phyloP scores from a whole-genome alignment of 495 filamentous ascomycete genomes.

The Lindgomyces ingoldianus region DNA sequence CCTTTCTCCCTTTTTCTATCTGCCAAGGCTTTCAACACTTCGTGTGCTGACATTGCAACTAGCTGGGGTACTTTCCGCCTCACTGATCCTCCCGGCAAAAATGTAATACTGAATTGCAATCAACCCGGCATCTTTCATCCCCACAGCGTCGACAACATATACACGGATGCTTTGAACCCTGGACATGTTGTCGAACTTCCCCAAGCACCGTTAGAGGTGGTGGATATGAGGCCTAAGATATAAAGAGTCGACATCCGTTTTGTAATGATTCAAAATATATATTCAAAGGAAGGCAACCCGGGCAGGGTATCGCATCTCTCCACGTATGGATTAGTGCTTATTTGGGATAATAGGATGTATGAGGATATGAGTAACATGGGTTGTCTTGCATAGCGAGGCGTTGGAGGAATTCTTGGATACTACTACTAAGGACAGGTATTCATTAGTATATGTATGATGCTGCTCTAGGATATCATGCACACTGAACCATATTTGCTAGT shows the following conservation, averaged over 20 bases:
- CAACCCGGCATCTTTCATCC: constrained; percentile 82
- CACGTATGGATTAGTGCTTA: too few relatives aligned
- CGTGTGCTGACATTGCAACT: background rate
- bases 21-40: constrained; percentile 20
- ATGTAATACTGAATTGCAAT: constrained; percentile 72
- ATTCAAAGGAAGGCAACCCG: too few relatives aligned
- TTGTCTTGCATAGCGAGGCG: constrained; percentile 22
- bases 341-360: background rate
- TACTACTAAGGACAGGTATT: too few relatives aligned
- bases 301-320: too few relatives aligned
- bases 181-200: constrained; percentile 85
- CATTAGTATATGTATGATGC: too few relatives aligned
- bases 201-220: constrained; percentile 72
- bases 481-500: too few relatives aligned
- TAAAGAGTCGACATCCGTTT: too few relatives aligned
- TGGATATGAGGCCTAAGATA: constrained; percentile 63
- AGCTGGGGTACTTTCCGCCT: constrained; percentile 92
- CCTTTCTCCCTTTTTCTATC: background rate
- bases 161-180: constrained; percentile 76
- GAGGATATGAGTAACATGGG: background rate
- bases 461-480: too few relatives aligned
- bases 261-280: too few relatives aligned
- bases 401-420: too few relatives aligned
- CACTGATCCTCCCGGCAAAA: constrained; percentile 87
- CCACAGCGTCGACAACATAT: constrained; percentile 69